Percentiles rank a stretch among this genome's conserved stretches.
phyloP scores from a whole-genome alignment of 192 early-diverging fungal species.

The Cladochytrium replicatum region DNA sequence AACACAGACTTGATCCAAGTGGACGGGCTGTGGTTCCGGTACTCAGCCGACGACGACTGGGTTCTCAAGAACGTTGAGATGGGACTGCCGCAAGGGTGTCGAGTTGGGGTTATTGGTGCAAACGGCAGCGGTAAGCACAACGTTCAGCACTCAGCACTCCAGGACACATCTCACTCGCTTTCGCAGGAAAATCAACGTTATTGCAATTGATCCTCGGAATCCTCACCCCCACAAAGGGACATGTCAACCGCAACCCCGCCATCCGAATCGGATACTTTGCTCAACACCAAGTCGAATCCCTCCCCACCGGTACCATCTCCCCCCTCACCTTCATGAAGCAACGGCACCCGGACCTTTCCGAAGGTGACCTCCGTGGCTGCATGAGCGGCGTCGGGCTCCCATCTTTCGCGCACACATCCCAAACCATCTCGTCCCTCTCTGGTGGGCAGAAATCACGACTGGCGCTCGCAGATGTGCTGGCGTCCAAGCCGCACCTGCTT shows the following conservation, averaged over 20 bases:
- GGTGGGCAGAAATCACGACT: slow-evolving; percentile 80
- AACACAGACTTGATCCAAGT: slow-evolving; percentile 56
- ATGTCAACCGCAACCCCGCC: slow-evolving; percentile 49
- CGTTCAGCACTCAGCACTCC: not conserved
- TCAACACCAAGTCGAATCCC: slow-evolving; percentile 72
- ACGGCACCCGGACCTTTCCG: slow-evolving; percentile 30
- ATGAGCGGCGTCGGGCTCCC: slow-evolving; percentile 75
- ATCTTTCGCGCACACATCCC: slow-evolving; percentile 39
- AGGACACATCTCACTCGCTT: too few relatives aligned
- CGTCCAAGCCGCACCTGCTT: slow-evolving; percentile 6
- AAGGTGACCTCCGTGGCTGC: slow-evolving; percentile 56
- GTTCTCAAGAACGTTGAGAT: slow-evolving; percentile 61
- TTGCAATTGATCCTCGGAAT: slow-evolving; percentile 62
- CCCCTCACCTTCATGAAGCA: slow-evolving; percentile 40
- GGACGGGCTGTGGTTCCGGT: slow-evolving; percentile 42
- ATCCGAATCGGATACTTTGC: slow-evolving; percentile 71
- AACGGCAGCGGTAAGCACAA: slow-evolving; percentile 65
- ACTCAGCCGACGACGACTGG: slow-evolving; percentile 8
- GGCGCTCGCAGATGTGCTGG: slow-evolving; percentile 59
- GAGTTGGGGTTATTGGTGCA: slow-evolving; percentile 69
- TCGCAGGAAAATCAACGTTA: slow-evolving; percentile 68
- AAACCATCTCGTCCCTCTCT: slow-evolving; percentile 53
- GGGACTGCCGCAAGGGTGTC: slow-evolving; percentile 52
- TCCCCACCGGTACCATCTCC: slow-evolving; percentile 37
- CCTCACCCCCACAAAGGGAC: slow-evolving; percentile 49